Evolutionary conservation across 768 basidiomycete species (phyloP), one percentile per base, ranked within the genome.

Genomic region (Macrolepiota fuliginosa): DNA sequence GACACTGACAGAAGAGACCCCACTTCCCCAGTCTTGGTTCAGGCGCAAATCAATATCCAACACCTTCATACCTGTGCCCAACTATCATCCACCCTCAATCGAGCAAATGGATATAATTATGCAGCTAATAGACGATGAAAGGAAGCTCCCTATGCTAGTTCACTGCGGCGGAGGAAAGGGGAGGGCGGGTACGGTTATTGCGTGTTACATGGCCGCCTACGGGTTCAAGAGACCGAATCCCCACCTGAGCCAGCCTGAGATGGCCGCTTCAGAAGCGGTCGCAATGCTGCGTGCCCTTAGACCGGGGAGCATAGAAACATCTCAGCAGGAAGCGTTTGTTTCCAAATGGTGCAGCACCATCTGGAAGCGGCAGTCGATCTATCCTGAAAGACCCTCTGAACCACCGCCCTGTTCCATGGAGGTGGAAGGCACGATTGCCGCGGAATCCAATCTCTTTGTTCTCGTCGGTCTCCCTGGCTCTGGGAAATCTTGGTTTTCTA

Each of bases 131-230:
- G 72, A 77, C 4, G 79, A 84, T 58, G 70, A 73, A 13, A 66
- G 68, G 36, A 83, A 83, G 12, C 68, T 80, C 1, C 84, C 85
- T 0, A 64, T 85, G 7, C 71, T 87, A 13, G 72, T 87, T 2
- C 85, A 87, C 63, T 87, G 86, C 65, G 85, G 83, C 3, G 86
- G 84, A 5, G 86, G 86, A 2, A 86, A 85, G 63, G 86, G 86
- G 0, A 78, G 85, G 10, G 84, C 85, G 24, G 86, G 86, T 15
- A 86, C 83, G 1, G 82, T 87, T 0, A 80, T 82, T 4, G 86
- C 85, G 0, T 85, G 85, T 63, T 86, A 84, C 64, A 73, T 88
- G 51, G 78, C 78, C 27, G 84, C 84, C 0, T 84, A 77, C 66
- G 84, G 86, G 1, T 86, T 85, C 70, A 68, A 70, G 13, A 73